phyloP scores from a whole-genome alignment of 2,329 filamentous ascomycete species.

The Sporothrix protearum region DNA sequence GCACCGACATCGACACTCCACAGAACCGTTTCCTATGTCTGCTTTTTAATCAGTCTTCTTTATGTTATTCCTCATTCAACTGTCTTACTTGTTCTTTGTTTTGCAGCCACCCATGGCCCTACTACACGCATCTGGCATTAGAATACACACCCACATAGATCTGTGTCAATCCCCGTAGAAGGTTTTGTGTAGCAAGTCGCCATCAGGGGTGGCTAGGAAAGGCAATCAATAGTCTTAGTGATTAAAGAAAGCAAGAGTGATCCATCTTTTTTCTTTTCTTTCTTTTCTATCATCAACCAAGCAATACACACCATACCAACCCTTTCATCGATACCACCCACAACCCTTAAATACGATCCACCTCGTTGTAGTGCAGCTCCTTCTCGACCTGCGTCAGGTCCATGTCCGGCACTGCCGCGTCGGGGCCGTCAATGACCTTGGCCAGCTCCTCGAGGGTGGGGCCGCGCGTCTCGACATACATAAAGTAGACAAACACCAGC shows the following conservation, averaged over 20 bases:
- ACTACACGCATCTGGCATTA: no score
- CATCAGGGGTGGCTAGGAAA: no score
- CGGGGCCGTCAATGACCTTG: slow-evolving; percentile 62
- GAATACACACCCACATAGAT: no score
- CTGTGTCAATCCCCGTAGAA: no score
- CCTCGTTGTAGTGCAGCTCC: slow-evolving; percentile 34
- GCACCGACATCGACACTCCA: no score
- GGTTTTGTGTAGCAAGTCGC: no score
- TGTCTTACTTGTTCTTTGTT: no score
- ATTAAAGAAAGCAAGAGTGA: neutral
- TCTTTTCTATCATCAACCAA: neutral
- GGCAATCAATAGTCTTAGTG: no score
- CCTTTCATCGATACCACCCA: neutral
- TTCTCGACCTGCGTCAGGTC: slow-evolving; percentile 47
- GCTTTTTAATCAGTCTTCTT: no score
- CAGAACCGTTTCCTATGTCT: no score
- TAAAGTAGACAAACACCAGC: slow-evolving; percentile 53
- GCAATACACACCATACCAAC: neutral
- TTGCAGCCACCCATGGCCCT: no score
- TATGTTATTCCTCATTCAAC: no score
- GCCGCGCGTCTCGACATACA: slow-evolving; percentile 59
- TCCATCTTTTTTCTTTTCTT: neutral
- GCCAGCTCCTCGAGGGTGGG: slow-evolving; percentile 64
- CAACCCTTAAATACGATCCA: slow-evolving; percentile 13
- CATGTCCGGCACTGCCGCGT: slow-evolving; percentile 47